phyloP scores from a whole-genome alignment of 225 moss, liverwort and hornwort genomes.

The Physcomitrium patens region DNA sequence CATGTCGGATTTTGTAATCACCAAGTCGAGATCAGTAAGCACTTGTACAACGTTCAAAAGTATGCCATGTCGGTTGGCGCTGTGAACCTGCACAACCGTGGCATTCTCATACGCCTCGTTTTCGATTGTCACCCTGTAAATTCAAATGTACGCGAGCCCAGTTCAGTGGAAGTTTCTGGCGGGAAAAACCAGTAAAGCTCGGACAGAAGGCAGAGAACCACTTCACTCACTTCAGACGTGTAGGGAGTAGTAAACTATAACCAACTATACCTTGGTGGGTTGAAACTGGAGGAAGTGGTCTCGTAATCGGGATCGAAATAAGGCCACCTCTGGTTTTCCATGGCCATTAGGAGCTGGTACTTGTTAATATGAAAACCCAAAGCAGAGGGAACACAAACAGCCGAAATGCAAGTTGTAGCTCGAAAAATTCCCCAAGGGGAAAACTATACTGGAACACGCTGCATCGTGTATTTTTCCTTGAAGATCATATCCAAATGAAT shows the following conservation, averaged over 20 bases:
- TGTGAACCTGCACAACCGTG: slow-evolving; percentile 54
- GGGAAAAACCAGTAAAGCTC: background rate
- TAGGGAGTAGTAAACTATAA: background rate
- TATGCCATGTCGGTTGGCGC: slow-evolving; percentile 52
- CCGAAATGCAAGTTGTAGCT: background rate
- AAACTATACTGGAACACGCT: background rate
- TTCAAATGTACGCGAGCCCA: background rate
- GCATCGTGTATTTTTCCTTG: background rate
- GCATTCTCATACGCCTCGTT: slow-evolving; percentile 39
- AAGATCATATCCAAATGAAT: background rate
- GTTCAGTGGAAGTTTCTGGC: background rate
- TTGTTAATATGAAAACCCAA: background rate
- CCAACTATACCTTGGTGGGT: slow-evolving; percentile 40
- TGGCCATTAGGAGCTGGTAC: background rate
- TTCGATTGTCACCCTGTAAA: slow-evolving; percentile 51
- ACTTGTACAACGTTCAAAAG: slow-evolving; percentile 58
- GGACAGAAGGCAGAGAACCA: too few species aligned
- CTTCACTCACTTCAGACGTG: background rate
- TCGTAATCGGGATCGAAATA: slow-evolving; percentile 65
- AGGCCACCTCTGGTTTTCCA: slow-evolving; percentile 54
- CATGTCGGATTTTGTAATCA: slow-evolving; percentile 51
- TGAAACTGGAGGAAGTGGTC: slow-evolving; percentile 43
- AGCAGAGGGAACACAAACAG: too few species aligned
- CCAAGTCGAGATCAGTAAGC: slow-evolving; percentile 55
- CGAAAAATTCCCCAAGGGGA: background rate